Evolutionary conservation across 441 rosid genomes (phyloP).

Genomic region (Isatis lusitanica): DNA sequence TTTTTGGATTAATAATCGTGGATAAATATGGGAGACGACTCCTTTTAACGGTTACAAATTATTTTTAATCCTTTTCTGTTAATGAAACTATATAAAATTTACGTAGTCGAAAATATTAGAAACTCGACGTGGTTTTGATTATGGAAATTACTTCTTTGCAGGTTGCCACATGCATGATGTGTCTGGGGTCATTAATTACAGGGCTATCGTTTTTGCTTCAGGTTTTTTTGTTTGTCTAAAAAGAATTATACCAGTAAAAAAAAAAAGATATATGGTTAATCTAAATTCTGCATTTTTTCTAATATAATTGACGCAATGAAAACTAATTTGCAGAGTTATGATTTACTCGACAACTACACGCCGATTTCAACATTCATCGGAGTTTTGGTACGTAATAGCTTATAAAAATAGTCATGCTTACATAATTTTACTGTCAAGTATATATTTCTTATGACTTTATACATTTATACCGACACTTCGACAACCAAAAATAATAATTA

Average conservation of each 20-base stretch:
- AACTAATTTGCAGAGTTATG: slow-evolving; percentile 40
- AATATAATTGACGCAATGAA: slow-evolving; percentile 3
- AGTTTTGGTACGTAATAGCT: slow-evolving; percentile 30
- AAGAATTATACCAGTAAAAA: neutral
- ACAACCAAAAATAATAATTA: too few species aligned
- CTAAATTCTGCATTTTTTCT: neutral
- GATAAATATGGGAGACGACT: slow-evolving; percentile 55
- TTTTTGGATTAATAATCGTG: slow-evolving; percentile 29
- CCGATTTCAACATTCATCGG: slow-evolving; percentile 46
- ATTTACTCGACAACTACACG: slow-evolving; percentile 33
- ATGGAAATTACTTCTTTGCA: slow-evolving; percentile 19
- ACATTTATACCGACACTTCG: neutral
- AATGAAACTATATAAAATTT: neutral
- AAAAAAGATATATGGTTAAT: neutral
- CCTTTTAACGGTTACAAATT: slow-evolving; percentile 46
- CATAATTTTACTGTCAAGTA: neutral
- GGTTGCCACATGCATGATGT: slow-evolving; percentile 50
- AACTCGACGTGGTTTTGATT: neutral
- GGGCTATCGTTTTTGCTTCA: slow-evolving; percentile 55
- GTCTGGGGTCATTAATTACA: slow-evolving; percentile 44
- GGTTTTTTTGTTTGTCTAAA: slow-evolving; percentile 33
- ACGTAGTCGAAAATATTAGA: neutral
- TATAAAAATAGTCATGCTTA: neutral
- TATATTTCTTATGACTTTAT: neutral
- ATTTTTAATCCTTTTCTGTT: neutral